Evolutionary conservation across 2,329 filamentous ascomycete species (phyloP).

Genomic region (Aspergillus clavatus): DNA sequence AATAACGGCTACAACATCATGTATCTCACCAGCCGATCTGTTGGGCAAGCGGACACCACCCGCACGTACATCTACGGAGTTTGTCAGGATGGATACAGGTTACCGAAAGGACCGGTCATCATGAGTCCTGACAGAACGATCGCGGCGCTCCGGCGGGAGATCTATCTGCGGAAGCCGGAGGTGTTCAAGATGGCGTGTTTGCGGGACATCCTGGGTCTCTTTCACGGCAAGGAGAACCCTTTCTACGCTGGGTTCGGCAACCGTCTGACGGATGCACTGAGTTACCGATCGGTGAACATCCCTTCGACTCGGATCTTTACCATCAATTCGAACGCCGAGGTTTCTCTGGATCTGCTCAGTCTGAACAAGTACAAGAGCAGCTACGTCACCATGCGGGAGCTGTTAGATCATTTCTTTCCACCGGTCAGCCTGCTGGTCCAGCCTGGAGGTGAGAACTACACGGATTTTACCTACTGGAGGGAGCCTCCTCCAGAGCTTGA

Average conservation of each 20-base stretch:
- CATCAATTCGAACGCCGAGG: constrained; percentile 96
- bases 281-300: constrained; percentile 93
- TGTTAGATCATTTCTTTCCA: constrained; percentile 97
- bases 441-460: constrained; percentile 88
- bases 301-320: constrained; percentile 93
- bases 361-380: constrained; percentile 94
- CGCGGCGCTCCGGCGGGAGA: constrained; percentile 82
- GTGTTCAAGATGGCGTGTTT: constrained; percentile 99
- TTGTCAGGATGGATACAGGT: constrained; percentile 74
- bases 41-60: constrained; percentile 89
- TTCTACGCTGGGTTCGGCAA: constrained; percentile 99
- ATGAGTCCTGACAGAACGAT: constrained; percentile 93
- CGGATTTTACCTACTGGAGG: constrained; percentile 96
- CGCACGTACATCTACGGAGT: constrained; percentile 86
- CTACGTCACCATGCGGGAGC: constrained; percentile 94
- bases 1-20: constrained; percentile 98
- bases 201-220: constrained; percentile 86
- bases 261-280: constrained; percentile 89
- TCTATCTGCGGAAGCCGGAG: constrained; percentile 93
- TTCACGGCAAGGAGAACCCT: constrained; percentile 68
- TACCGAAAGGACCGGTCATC: constrained; percentile 90
- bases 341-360: constrained; percentile 81
- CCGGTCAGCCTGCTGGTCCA: constrained; percentile 81
- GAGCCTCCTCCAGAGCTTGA: constrained; percentile 77
- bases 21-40: constrained; percentile 90